phyloP scores from a whole-genome alignment of 768 basidiomycete genomes.

The Phanerochaete sordida region DNA sequence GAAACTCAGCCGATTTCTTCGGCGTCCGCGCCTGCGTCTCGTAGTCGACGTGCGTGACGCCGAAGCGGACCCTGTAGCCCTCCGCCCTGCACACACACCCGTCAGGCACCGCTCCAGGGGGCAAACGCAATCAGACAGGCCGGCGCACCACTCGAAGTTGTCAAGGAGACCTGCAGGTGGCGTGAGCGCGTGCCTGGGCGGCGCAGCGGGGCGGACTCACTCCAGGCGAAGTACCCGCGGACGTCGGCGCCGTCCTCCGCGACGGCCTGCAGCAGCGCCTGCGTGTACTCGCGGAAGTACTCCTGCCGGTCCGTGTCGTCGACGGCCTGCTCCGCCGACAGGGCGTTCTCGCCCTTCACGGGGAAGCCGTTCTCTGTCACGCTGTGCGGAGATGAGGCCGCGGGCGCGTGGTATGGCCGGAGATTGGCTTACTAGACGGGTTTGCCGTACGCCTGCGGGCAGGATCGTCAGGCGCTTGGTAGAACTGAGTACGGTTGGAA shows the following conservation, averaged over 20 bases:
- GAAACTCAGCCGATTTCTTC: slow-evolving; percentile 24
- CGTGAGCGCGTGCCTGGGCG: too few relatives aligned
- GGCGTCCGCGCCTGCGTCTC: slow-evolving; percentile 25
- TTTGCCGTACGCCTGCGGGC: slow-evolving; percentile 32
- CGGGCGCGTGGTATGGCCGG: background rate
- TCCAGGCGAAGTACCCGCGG: slow-evolving; percentile 39
- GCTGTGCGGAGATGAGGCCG: slow-evolving; percentile 14
- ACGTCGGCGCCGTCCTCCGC: slow-evolving; percentile 34
- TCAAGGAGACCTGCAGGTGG: slow-evolving; percentile 39
- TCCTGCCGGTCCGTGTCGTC: slow-evolving; percentile 37
- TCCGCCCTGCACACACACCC: too few relatives aligned
- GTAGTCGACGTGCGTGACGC: slow-evolving; percentile 40
- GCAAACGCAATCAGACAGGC: background rate
- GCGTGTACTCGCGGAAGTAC: slow-evolving; percentile 35
- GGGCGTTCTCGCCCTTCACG: slow-evolving; percentile 34
- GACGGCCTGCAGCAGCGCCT: slow-evolving; percentile 35
- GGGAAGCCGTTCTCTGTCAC: slow-evolving; percentile 46
- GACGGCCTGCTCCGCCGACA: slow-evolving; percentile 31
- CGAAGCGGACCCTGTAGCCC: slow-evolving; percentile 42
- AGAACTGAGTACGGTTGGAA: too few relatives aligned
- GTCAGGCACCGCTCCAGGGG: too few relatives aligned
- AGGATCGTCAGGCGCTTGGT: too few relatives aligned
- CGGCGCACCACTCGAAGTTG: slow-evolving; percentile 40
- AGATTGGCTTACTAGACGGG: slow-evolving; percentile 30
- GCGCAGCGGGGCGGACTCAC: slow-evolving; percentile 29